These are phyloP conservation scores for Pseudohalonectria lignicola DNA, from an alignment of 2,329 filamentous ascomycete genomes.

Conservation along the genomic window DNA sequence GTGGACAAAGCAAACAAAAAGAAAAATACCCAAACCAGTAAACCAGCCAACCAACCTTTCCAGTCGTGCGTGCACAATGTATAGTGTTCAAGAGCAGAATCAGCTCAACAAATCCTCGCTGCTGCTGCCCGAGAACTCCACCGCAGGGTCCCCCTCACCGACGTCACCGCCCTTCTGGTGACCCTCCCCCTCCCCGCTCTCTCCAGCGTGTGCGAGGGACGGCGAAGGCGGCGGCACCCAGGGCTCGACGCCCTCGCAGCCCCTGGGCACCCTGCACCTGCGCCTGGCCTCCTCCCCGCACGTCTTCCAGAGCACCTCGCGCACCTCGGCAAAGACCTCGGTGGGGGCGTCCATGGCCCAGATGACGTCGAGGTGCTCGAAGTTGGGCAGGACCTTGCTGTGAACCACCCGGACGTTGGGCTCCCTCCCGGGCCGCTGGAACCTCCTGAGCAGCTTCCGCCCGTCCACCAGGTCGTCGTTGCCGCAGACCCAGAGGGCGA, in stretches of 20 bases:
- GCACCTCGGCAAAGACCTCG: slow-evolving; percentile 70
- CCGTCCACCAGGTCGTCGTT: slow-evolving; percentile 81
- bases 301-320: slow-evolving; percentile 77
- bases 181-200: neutral
- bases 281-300: slow-evolving; percentile 32
- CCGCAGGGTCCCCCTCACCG: neutral
- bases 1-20: too few species aligned
- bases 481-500: slow-evolving; percentile 82
- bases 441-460: slow-evolving; percentile 57
- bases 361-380: slow-evolving; percentile 89
- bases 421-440: slow-evolving; percentile 57
- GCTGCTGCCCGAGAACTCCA: slow-evolving; percentile 1
- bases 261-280: slow-evolving; percentile 51
- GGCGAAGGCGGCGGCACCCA: too few species aligned
- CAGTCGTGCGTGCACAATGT: too few species aligned
- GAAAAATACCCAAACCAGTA: too few species aligned
- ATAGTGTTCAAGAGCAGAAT: too few species aligned
- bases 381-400: slow-evolving; percentile 70
- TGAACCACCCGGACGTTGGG: slow-evolving; percentile 74
- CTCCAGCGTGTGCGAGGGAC: too few species aligned
- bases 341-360: slow-evolving; percentile 88
- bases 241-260: slow-evolving; percentile 41
- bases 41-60: too few species aligned
- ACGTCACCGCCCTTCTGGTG: neutral
- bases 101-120: slow-evolving; percentile 1